Evolutionary conservation across 2,329 filamentous ascomycete genomes (phyloP), one percentile per base, ranked within the genome.

Genomic region (Nectriaceae sp.): DNA sequence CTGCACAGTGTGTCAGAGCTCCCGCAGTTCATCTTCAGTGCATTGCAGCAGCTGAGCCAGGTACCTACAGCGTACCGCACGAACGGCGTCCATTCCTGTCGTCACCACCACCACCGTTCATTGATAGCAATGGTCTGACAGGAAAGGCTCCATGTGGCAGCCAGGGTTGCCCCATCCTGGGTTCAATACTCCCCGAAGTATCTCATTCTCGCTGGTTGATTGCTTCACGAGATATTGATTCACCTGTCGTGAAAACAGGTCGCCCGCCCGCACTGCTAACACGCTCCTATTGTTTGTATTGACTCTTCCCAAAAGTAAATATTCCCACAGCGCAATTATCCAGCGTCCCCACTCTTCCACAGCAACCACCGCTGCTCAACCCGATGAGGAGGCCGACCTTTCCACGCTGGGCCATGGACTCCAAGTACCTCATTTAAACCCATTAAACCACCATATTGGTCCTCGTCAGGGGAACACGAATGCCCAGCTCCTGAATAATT

Each of bases 211-310:
- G 22, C 40, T 31, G 20, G 37, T 47, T 31, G 8, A 15, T 31
- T 31, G 26, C 26, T 31, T 31, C 26, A 10, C n/a, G n/a, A n/a
- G n/a, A 31, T 37, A 6, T 49, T 57, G 47, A 54, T 46, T 49
- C 50, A 45, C 42, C 53, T n/a, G n/a, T n/a, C n/a, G n/a, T n/a
- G n/a, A n/a, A n/a, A n/a, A n/a, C 41, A 36, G 36, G 46, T 39
- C 26, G 29, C 47, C 47, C 40, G 21, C 38, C 33, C 19, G 37
- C 42, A 16, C 50, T 46, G 49, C 46, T 44, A 47, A 42, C 26
- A 40, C 41, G 33, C 53, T 56, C 46, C 43, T 38, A 24, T 52
- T 62, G 54, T 62, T 62, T 62, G 52, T 59, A 53, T 62, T 59
- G 49, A 48, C 47, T 44, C 40, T 31, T 24, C 21, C 46, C 39